phyloP scores from a whole-genome alignment of 2,329 filamentous ascomycete species.

The Peltaster fructicola region DNA sequence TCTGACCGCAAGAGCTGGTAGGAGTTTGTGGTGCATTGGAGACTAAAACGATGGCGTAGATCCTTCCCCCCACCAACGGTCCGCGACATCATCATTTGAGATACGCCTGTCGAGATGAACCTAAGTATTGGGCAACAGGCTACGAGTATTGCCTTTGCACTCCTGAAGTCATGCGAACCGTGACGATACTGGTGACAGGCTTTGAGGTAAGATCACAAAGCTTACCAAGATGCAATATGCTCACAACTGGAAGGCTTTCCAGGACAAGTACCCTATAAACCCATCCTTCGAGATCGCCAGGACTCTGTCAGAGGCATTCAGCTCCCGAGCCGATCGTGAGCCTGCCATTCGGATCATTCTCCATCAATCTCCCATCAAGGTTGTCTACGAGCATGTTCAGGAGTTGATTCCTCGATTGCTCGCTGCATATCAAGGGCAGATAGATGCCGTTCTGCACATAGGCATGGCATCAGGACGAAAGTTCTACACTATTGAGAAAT shows the following conservation, averaged over 20 bases:
- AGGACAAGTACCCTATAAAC: constrained; percentile 49
- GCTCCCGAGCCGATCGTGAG: too few relatives aligned
- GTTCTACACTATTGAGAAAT: constrained; percentile 54
- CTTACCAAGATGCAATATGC: constrained; percentile 2
- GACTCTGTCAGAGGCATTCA: too few relatives aligned
- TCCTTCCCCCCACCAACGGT: too few relatives aligned
- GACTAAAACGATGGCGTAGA: too few relatives aligned
- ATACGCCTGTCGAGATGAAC: too few relatives aligned
- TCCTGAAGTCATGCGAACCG: too few relatives aligned
- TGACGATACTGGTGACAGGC: constrained; percentile 27
- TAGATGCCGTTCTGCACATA: constrained; percentile 58
- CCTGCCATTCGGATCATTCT: constrained; percentile 45
- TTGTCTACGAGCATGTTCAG: constrained; percentile 52
- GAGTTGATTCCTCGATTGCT: constrained; percentile 47
- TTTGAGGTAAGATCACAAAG: constrained; percentile 21
- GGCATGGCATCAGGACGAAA: constrained; percentile 53
- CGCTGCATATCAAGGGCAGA: constrained; percentile 24
- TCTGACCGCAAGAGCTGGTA: too few relatives aligned
- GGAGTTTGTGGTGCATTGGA: too few relatives aligned
- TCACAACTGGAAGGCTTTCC: constrained; percentile 46
- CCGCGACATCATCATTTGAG: too few relatives aligned
- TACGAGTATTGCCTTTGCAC: too few relatives aligned
- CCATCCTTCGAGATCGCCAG: constrained; percentile 66
- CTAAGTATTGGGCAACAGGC: too few relatives aligned
- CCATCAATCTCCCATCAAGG: constrained; percentile 49